phyloP scores from a whole-genome alignment of 495 filamentous ascomycete species.

The Cercophora samala region DNA sequence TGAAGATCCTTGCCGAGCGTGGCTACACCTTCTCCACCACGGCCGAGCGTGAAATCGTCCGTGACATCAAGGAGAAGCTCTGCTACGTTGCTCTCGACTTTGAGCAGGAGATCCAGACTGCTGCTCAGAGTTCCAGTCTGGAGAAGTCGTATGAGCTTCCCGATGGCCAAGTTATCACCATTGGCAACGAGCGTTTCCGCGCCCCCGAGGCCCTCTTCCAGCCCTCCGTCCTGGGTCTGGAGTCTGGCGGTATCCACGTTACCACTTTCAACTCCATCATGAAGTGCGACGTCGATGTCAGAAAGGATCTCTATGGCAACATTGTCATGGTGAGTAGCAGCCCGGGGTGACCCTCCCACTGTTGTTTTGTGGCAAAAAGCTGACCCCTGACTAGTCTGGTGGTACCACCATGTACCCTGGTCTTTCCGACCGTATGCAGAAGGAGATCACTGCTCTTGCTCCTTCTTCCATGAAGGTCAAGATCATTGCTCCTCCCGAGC shows the following conservation, averaged over 20 bases:
- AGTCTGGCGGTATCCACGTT: constrained; percentile 98
- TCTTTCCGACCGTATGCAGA: constrained; percentile 99
- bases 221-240: constrained; percentile 95
- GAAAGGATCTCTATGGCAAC: constrained; percentile 99
- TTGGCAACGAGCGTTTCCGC: constrained; percentile 99
- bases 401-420: constrained; percentile 99
- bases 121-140: constrained; percentile 89
- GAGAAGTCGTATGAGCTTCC: constrained; percentile 99
- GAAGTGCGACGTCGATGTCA: constrained; percentile 99
- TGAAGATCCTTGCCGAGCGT: constrained; percentile 99
- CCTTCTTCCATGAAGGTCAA: constrained; percentile 99
- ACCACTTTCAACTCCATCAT: constrained; percentile 99
- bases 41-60: constrained; percentile 99
- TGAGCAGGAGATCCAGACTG: constrained; percentile 99
- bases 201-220: constrained; percentile 99
- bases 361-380: constrained; percentile 25
- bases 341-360: constrained; percentile 23
- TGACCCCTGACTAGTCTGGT: constrained; percentile 65
- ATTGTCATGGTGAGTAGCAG: constrained; percentile 90
- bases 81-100: constrained; percentile 99
- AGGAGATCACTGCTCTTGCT: constrained; percentile 99
- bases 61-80: constrained; percentile 99
- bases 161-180: constrained; percentile 99
- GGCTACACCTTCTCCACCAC: constrained; percentile 99
- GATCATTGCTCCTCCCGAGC: constrained; percentile 95